Conservation (phyloP, 2,329 filamentous ascomycete species). For the Fusarium domesticum region DNA sequence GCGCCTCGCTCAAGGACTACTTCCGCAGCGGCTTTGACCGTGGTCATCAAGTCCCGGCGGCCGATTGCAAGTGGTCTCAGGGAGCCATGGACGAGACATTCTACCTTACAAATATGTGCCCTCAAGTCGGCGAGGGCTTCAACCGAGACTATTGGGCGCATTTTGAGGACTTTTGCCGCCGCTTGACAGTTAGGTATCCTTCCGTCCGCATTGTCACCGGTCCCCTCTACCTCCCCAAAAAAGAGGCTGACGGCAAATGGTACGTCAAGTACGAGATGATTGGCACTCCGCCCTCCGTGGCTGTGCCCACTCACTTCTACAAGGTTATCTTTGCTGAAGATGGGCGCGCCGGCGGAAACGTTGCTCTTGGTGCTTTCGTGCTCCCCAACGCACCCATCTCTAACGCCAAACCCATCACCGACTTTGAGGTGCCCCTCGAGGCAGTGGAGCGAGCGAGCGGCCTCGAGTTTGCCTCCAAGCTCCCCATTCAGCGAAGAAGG, state of each 20-base stretch:
- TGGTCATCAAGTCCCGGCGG: slow-evolving; percentile 94
- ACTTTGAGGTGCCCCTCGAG: slow-evolving; percentile 95
- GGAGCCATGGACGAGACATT: slow-evolving; percentile 94
- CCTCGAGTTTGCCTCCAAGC: slow-evolving; percentile 80
- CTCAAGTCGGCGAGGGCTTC: slow-evolving; percentile 96
- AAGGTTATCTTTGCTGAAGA: slow-evolving; percentile 98
- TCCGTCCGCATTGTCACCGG: slow-evolving; percentile 90
- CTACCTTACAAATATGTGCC: slow-evolving; percentile 92
- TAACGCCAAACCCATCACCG: slow-evolving; percentile 80
- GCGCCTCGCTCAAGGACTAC: slow-evolving; percentile 89
- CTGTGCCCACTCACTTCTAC: slow-evolving; percentile 98
- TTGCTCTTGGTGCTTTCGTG: slow-evolving; percentile 91
- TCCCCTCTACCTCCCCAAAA: slow-evolving; percentile 85
- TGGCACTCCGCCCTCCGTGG: slow-evolving; percentile 86
- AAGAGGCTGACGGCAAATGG: slow-evolving; percentile 84
- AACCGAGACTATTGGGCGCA: slow-evolving; percentile 99
- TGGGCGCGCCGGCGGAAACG: slow-evolving; percentile 63
- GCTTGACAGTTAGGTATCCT: slow-evolving; percentile 76
- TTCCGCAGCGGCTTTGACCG: slow-evolving; percentile 92
- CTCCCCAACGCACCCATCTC: slow-evolving; percentile 86
- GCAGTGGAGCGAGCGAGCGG: slow-evolving; percentile 89
- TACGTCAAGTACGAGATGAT: slow-evolving; percentile 95
- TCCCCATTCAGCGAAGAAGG: slow-evolving; percentile 71
- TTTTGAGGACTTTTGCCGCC: slow-evolving; percentile 93
- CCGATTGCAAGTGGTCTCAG: slow-evolving; percentile 95